Conservation (phyloP, 306 rosid species). For the Notholithocarpus densiflorus region DNA sequence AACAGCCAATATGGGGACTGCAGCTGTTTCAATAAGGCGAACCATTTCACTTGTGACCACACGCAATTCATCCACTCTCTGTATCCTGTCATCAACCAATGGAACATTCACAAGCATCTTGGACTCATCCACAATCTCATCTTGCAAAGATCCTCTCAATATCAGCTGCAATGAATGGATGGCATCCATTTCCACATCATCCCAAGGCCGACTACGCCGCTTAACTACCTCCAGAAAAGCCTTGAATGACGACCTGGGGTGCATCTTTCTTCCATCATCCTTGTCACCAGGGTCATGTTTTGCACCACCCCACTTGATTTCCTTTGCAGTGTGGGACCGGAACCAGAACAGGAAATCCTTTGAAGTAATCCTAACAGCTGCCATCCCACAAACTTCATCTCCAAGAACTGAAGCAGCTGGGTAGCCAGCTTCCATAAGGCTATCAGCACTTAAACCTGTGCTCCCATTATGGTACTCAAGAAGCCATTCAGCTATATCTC, state of each 20-base stretch:
- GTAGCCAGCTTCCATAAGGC: slow-evolving; percentile 46
- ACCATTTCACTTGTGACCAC: slow-evolving; percentile 41
- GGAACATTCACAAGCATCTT: slow-evolving; percentile 35
- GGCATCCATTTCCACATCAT: slow-evolving; percentile 50
- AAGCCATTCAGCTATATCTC: slow-evolving; percentile 38
- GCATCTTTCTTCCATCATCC: slow-evolving; percentile 43
- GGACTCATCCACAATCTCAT: slow-evolving; percentile 22
- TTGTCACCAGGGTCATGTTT: slow-evolving; percentile 40
- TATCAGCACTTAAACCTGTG: slow-evolving; percentile 44
- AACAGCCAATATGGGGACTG: slow-evolving; percentile 44
- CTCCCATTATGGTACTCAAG: slow-evolving; percentile 39
- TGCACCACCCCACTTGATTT: slow-evolving; percentile 46
- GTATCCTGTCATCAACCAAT: slow-evolving; percentile 34
- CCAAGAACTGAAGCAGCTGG: slow-evolving; percentile 42
- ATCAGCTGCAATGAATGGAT: slow-evolving; percentile 47
- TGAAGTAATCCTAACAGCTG: slow-evolving; percentile 35
- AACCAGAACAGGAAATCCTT: slow-evolving; percentile 48
- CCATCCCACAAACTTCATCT: slow-evolving; percentile 42
- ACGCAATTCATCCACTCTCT: slow-evolving; percentile 34
- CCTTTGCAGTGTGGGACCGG: slow-evolving; percentile 42
- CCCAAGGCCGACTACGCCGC: slow-evolving; percentile 40
- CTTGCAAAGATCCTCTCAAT: slow-evolving; percentile 36
- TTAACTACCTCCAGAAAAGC: slow-evolving; percentile 46
- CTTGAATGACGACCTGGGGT: slow-evolving; percentile 48
- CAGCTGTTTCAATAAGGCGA: slow-evolving; percentile 44